phyloP scores from a whole-genome alignment of 2,329 filamentous ascomycete genomes.

The Pseudogymnoascus sp. region DNA sequence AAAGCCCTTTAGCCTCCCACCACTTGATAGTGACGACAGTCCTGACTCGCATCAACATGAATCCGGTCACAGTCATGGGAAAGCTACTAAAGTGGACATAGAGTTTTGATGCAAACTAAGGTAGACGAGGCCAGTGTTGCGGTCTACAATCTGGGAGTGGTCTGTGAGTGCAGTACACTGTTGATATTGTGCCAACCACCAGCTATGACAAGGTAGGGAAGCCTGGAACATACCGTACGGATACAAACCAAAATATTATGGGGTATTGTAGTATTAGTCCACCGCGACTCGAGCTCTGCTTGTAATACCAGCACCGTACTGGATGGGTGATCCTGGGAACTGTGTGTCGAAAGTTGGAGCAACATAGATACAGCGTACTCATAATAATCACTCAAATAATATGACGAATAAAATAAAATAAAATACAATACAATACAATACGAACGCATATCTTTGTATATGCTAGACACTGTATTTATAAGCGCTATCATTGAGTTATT shows the following conservation, averaged over 20 bases:
- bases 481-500: background rate
- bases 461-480: background rate
- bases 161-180: background rate
- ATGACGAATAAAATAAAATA: background rate
- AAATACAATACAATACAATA: too few species aligned
- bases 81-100: slow-evolving; percentile 28
- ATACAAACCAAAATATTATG: background rate
- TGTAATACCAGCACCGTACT: too few species aligned
- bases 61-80: slow-evolving; percentile 12
- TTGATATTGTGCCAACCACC: background rate
- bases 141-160: background rate
- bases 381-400: background rate
- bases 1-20: slow-evolving; percentile 80
- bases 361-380: background rate
- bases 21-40: slow-evolving; percentile 61
- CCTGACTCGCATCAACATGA: slow-evolving; percentile 26
- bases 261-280: background rate
- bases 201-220: background rate
- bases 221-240: background rate
- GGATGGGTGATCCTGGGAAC: background rate
- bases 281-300: background rate
- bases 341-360: background rate
- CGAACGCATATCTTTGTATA: background rate
- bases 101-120: slow-evolving; percentile 23
- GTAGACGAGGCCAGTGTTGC: background rate